phyloP scores from a whole-genome alignment of 257 asterid species.

The Scutellaria minor region DNA sequence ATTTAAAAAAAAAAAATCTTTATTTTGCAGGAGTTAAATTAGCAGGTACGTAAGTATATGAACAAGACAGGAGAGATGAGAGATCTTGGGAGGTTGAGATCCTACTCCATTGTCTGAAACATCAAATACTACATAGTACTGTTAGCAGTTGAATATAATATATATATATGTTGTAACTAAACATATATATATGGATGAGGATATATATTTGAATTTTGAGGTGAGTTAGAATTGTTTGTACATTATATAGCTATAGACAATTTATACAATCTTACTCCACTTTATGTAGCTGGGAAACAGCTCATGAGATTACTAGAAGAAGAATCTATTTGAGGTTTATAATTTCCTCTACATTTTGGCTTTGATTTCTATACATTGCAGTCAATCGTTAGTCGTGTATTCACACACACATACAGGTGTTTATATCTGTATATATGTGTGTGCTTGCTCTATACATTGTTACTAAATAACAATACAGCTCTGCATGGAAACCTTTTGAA shows the following conservation, averaged over 20 bases:
- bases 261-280: slow-evolving; percentile 38
- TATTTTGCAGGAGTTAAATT: slow-evolving; percentile 15
- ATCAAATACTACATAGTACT: neutral
- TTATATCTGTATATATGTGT: no score
- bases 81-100: slow-evolving; percentile 62
- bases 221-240: slow-evolving; percentile 48
- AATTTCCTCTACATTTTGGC: neutral
- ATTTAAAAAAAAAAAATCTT: neutral
- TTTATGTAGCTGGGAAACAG: slow-evolving; percentile 16
- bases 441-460: no score
- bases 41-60: neutral
- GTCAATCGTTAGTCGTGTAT: no score
- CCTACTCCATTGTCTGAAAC: slow-evolving; percentile 58
- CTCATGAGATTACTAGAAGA: slow-evolving; percentile 1
- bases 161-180: neutral
- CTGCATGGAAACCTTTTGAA: no score
- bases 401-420: no score
- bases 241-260: slow-evolving; percentile 35
- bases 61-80: slow-evolving; percentile 48
- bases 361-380: neutral
- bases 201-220: slow-evolving; percentile 8
- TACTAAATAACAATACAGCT: no score
- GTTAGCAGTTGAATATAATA: neutral
- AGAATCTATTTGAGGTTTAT: neutral
- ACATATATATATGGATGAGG: slow-evolving; percentile 12